Base-by-base conservation (phyloP, 2,329 filamentous ascomycete genomes). In the Aspergillus brasiliensis region DNA sequence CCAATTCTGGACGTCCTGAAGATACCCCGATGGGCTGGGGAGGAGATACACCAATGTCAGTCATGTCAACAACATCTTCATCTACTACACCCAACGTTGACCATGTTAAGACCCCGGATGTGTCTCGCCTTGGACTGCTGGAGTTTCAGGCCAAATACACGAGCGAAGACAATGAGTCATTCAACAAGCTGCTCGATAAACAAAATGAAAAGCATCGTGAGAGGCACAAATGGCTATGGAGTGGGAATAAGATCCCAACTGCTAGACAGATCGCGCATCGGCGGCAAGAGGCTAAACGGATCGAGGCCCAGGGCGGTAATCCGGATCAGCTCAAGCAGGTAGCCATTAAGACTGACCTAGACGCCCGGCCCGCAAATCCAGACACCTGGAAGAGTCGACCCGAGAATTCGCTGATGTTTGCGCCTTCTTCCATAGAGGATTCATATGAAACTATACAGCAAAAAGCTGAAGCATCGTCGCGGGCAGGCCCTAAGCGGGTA, bases 161-260 rank as follows among this genome's bases (percentile, higher is more conserved):
- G 1, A 97, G 92, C 71, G 95, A 99, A 76, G 95, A 99, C 74
- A 98, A 98, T 72, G 95, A 97, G 73, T 96, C 91, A 68, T 98
- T 99, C 80, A 96, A 97, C 76, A 90, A 89, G 68, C 82, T 99
- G 1, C 81, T 98, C 27, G 95, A 99, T 78, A 91, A 88, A 70
- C 92, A 97, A 71, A 99, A 97, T 71, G 84, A 88, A 62, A 94
- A 92, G 74, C 86, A 84, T 53, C 88, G 90, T 0, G 89, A 93
- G 70, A 96, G 94, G 69, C 91, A 97, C 71, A 87, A 88, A 1
- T 97, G 94, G 90, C 81, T 98, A 48, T 96, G 92, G 87, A 84
- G 87, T 8, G 91, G 88, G 27, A 97, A 98, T 78, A 94, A 94
- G 73, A 85, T 97, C 47, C 84, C 84, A 0, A 81, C 84, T 13